Conservation (phyloP, 768 basidiomycete genomes). For the Neoboletus brunneissimus region DNA sequence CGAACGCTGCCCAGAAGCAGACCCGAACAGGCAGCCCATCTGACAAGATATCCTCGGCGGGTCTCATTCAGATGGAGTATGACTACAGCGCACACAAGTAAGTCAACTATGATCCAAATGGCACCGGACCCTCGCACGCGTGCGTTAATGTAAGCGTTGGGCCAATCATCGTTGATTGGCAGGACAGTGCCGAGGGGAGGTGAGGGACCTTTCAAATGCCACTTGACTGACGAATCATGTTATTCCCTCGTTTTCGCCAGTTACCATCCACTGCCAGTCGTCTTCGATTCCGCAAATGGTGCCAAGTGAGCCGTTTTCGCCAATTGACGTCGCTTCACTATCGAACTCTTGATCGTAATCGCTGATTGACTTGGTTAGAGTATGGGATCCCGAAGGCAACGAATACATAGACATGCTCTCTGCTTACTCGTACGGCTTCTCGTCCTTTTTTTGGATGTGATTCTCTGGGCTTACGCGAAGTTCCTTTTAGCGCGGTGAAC, state of each 20-base stretch:
- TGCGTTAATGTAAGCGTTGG: conserved; percentile 13
- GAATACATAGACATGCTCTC: conserved; percentile 98
- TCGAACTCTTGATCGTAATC: background rate
- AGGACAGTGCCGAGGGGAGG: conserved; percentile 3
- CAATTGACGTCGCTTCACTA: conserved; percentile 7
- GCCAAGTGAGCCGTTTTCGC: conserved; percentile 71
- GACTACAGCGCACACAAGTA: conserved; percentile 88
- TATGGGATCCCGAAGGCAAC: conserved; percentile 93
- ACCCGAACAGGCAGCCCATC: background rate
- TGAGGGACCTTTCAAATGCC: conserved; percentile 7
- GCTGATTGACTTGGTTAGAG: conserved; percentile 37
- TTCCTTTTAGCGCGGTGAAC: conserved; percentile 67
- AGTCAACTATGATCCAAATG: conserved; percentile 33
- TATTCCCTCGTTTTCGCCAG: conserved; percentile 55
- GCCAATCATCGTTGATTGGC: conserved; percentile 16
- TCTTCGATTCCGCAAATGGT: conserved; percentile 87
- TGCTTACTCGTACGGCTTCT: conserved; percentile 80
- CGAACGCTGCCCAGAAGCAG: conserved; percentile 17
- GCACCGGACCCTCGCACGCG: conserved; percentile 19
- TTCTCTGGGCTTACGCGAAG: conserved; percentile 4
- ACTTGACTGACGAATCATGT: conserved; percentile 33
- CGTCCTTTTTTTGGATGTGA: background rate
- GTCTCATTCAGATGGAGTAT: conserved; percentile 79
- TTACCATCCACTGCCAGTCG: conserved; percentile 93
- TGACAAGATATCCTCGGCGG: conserved; percentile 50